phyloP scores from a whole-genome alignment of 345 rosid genomes.

The Ceriops decandra region DNA sequence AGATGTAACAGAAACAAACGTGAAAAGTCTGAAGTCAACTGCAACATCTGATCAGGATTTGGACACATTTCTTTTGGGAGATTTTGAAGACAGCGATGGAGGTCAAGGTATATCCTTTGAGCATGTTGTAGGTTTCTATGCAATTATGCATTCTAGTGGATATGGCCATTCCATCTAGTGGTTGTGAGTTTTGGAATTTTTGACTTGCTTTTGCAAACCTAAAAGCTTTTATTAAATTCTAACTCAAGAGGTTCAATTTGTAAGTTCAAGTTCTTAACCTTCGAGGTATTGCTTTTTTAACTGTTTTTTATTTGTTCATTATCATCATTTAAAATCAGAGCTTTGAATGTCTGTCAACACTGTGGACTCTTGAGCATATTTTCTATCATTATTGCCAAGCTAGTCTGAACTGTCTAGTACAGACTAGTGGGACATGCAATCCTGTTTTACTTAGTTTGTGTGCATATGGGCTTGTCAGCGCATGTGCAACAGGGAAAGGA shows the following conservation, averaged over 20 bases:
- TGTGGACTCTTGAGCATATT: too few species aligned
- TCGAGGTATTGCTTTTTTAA: too few species aligned
- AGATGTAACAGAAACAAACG: conserved; percentile 37
- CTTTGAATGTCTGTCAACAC: too few species aligned
- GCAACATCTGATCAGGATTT: conserved; percentile 77
- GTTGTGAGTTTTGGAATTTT: not conserved
- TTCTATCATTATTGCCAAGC: too few species aligned
- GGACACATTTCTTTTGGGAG: conserved; percentile 87
- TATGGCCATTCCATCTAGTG: not conserved
- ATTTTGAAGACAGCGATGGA: conserved; percentile 81
- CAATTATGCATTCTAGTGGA: not conserved
- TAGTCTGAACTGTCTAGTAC: too few species aligned
- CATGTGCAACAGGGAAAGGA: not conserved
- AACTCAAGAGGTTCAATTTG: too few species aligned
- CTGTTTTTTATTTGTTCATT: too few species aligned
- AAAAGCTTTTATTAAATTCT: too few species aligned
- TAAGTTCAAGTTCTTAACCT: too few species aligned
- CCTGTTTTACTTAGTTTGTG: not conserved
- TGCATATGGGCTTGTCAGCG: not conserved
- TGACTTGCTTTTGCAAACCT: too few species aligned
- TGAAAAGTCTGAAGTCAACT: conserved; percentile 46
- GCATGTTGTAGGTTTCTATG: not conserved
- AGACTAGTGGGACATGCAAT: not conserved
- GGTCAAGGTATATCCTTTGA: conserved; percentile 50
- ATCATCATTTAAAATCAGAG: too few species aligned